A percentile compares a stretch with the other conserved stretches of the same genome.
Conservation (phyloP, 2,329 filamentous ascomycete genomes). For the Dothideomycetes sp. region DNA sequence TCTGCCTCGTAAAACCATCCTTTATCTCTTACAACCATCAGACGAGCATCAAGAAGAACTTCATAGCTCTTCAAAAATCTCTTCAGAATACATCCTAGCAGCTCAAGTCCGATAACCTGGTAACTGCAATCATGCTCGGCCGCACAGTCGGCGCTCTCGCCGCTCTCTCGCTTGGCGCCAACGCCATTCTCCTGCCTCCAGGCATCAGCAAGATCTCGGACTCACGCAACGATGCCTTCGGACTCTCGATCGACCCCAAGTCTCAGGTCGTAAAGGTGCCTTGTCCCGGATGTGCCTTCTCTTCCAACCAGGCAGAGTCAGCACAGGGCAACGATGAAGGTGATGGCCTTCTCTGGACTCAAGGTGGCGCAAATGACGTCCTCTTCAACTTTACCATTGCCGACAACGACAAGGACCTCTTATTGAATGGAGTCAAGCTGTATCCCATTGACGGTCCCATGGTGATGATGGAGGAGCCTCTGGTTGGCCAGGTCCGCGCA, state of each 20-base stretch:
- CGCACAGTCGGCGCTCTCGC: conserved; percentile 24
- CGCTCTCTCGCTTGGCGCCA: conserved; percentile 24
- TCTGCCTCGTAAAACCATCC: neutral
- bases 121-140: conserved; percentile 22
- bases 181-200: conserved; percentile 47
- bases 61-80: too few relatives aligned
- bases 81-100: too few relatives aligned
- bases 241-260: conserved; percentile 33
- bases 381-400: conserved; percentile 45
- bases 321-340: conserved; percentile 20
- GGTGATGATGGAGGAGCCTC: conserved; percentile 7
- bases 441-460: conserved; percentile 38
- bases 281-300: conserved; percentile 47
- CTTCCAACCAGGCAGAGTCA: conserved; percentile 15
- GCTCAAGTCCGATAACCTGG: conserved; percentile 5
- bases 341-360: conserved; percentile 20
- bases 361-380: conserved; percentile 25
- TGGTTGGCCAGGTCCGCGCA: conserved; percentile 21
- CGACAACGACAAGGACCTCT: conserved; percentile 38
- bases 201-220: conserved; percentile 35
- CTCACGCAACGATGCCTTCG: conserved; percentile 34
- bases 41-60: neutral
- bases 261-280: conserved; percentile 40
- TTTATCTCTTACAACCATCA: neutral
- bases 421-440: conserved; percentile 53